Evolutionary conservation across 1,284 basidiomycete genomes (phyloP), one percentile per base, ranked within the genome.

Genomic region (Melampsora americana): DNA sequence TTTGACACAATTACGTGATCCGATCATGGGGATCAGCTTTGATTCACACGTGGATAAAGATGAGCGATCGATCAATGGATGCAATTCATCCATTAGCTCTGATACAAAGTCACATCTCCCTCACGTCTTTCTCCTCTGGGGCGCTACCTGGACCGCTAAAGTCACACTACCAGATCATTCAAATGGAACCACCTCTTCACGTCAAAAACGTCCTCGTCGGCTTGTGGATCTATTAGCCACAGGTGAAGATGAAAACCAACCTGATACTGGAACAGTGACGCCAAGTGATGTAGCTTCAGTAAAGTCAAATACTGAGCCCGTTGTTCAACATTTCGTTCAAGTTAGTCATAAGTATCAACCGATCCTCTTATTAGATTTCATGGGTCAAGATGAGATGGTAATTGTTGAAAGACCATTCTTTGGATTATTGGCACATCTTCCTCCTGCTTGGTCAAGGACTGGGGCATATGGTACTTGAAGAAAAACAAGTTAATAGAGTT

Each of bases 21-120:
- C 72, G 72, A 60, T 74, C 48, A 56, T 67, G 23, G 72, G 72
- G n/a, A 74, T 74, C 16, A 64, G 23, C 20, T 74, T 74, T 39
- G 44, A 48, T 35, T 46, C 65, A 18, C 30, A n/a, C 3, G 53
- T 35, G 46, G 28, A 59, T 1, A 42, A n/a, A 39, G 50, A 32
- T 11, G 20, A 42, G 46, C 26, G 18, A 18, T 30, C 50, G n/a
- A 35, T 32, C 11, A 30, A 20, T 6, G 28, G 20, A 20, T 59
- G 53, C 18, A 59, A 59, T 16, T 59, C 61, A 26, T 64, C 61
- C 20, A 39, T 39, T 35, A 46, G n/a, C 9, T 46, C 18, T 53
- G 26, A 44, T 18, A 23, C 56, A 2, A 42, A 23, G 20, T 44
- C 35, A 46, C 23, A 66, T 23, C 20, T 64, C 20, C 28, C 28